Evolutionary conservation across 805 yeast genomes (phyloP), one percentile per base, ranked within the genome.

Genomic region (Cyberlindnera japonica): DNA sequence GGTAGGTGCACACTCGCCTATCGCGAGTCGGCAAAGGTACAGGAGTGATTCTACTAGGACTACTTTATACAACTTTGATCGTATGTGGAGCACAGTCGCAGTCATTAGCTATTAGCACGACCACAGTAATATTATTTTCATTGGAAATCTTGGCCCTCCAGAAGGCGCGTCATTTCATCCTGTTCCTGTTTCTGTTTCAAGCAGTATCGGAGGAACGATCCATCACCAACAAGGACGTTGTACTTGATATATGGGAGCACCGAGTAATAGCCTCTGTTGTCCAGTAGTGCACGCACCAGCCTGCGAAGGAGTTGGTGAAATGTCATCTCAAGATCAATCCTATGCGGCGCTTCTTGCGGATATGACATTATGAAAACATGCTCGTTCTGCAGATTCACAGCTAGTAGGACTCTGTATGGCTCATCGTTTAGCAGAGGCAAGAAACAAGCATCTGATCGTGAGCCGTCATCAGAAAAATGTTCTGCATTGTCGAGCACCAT

Each of bases 341-440:
- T 17, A 19, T 13, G 16, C 19, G 33, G 26, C 6, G 32, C 33
- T 13, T 18, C 16, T 16, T 36, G 40, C 3, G 44, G 44, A n/a
- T 40, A 36, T 2, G 44, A 35, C 3, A 40, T 18, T 2, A 40
- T 27, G 14, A 21, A 36, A 11, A 35, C 36, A 18, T 35, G 34
- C 12, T 37, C 44, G 2, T 40, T 21, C 3, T 23, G 37, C 7
- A 36, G 28, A 14, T 34, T 22, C 17, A 40, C 29, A 2, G 44
- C 40, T 7, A 40, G 24, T 7, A 40, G 16, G 18, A 27, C 44
- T 5, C 25, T 27, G 17, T 14, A 31, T 9, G 36, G 11, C 9
- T 40, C 44, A 22, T 40, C 44, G n/a, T 35, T 19, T 14, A 40
- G 32, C 31, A 40, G 21, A 5, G 44, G 44, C 4, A 40, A 16